Evolutionary conservation across 768 basidiomycete genomes (phyloP).

Genomic region (Panaeolus cyanescens): DNA sequence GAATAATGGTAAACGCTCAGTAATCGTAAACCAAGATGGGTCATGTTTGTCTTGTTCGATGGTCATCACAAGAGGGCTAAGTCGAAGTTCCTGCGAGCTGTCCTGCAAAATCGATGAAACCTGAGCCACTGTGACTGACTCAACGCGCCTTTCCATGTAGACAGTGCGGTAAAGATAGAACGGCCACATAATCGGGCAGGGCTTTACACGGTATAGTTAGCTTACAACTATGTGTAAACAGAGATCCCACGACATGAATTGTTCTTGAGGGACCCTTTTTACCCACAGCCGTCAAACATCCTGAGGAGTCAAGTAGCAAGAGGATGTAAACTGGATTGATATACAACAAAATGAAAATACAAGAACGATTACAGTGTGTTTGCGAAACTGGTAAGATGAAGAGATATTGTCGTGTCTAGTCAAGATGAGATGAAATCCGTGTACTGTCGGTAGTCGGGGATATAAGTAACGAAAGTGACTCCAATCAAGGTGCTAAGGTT

Average conservation of each 20-base stretch:
- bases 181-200: constrained; percentile 33
- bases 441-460: no score
- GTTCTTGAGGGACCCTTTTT: neutral
- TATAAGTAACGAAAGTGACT: no score
- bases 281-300: no score
- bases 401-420: neutral
- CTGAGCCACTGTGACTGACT: constrained; percentile 16
- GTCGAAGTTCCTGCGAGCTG: constrained; percentile 25
- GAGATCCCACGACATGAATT: no score
- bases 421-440: neutral
- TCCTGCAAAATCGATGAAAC: constrained; percentile 34
- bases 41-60: constrained; percentile 24
- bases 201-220: no score
- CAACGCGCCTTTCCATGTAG: constrained; percentile 21
- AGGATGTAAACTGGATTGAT: neutral
- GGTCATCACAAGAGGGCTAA: constrained; percentile 31
- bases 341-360: neutral
- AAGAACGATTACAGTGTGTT: constrained; percentile 4
- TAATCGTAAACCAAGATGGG: constrained; percentile 28
- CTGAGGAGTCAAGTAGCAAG: neutral
- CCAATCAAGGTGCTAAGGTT: no score
- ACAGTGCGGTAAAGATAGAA: constrained; percentile 30
- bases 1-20: constrained; percentile 27
- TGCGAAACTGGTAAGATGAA: neutral
- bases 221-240: no score